These are phyloP conservation scores for Aspergillus persii DNA, from an alignment of 2,329 filamentous ascomycete species.

Conservation along the genomic window DNA sequence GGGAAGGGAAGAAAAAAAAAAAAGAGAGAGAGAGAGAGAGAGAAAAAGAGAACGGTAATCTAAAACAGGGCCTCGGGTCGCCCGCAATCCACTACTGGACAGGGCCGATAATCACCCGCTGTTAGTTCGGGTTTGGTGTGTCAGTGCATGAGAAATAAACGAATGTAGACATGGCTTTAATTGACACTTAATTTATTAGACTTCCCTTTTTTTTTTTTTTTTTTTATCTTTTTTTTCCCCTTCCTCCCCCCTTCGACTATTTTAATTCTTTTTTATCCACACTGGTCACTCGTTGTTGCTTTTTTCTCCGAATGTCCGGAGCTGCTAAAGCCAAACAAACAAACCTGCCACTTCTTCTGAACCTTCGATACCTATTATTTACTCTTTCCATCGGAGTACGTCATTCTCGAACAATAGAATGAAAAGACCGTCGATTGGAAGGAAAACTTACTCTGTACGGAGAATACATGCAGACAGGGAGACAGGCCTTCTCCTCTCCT, in stretches of 20 bases:
- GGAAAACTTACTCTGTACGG: neutral
- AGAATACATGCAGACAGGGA: neutral
- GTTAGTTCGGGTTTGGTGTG: slow-evolving; percentile 9
- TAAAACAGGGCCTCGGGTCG: slow-evolving; percentile 1
- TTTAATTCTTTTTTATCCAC: no score
- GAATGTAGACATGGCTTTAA: slow-evolving; percentile 9
- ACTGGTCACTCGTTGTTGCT: no score
- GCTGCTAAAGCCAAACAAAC: neutral
- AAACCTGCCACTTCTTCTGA: no score
- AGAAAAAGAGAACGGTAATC: neutral
- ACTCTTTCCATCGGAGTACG: neutral
- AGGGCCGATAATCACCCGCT: slow-evolving; percentile 17
- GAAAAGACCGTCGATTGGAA: neutral
- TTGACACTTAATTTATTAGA: slow-evolving; percentile 4
- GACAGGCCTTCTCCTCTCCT: neutral
- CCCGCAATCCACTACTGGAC: neutral
- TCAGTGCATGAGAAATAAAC: slow-evolving; percentile 6
- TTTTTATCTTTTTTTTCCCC: neutral
- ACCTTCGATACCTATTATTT: neutral
- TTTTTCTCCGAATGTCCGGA: neutral
- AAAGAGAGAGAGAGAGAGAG: neutral
- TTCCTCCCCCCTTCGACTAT: no score
- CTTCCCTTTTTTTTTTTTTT: neutral
- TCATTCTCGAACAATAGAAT: neutral
- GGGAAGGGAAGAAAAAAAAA: neutral